Evolutionary conservation across 768 basidiomycete genomes (phyloP), one percentile per base, ranked within the genome.

Genomic region (Epithele typhae): DNA sequence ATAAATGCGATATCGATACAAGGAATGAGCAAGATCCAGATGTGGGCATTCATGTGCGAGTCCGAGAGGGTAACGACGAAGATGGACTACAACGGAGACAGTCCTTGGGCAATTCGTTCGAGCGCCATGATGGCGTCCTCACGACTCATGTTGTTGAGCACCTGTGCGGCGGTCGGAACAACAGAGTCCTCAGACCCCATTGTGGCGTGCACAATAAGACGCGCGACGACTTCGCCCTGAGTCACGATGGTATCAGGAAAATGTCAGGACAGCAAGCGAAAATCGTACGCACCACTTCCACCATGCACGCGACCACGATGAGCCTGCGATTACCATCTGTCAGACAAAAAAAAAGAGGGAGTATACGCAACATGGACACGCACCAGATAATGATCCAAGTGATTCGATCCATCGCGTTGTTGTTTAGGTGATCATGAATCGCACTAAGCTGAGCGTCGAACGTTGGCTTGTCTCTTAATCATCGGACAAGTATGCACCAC

Each of bases 361-460:
- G 30, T n/a, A n/a, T n/a, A n/a, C n/a, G 51, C 51, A 39, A 59
- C 22, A 59, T 66, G 33, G 59, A 76, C 18, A 8, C 18, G 5
- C 23, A 77, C 79, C 80, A 82, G 56, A 84, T 84, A 37, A 84
- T 74, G 51, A 84, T 80, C 81, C 81, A 81, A 3, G 93, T 96
- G 58, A 95, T 92, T 21, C 91, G 77, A 48, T 88, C 85, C 87
- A 93, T 94, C 10, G 88, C 89, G 39, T 76, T 80, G 52, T 87
- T 87, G 58, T 95, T 95, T 43, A 96, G 66, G 59, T 95, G 92
- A 55, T 95, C 91, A 57, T 96, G 93, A 54, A 96, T 94, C 36
- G 87, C 87, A 54, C 91, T 88, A 51, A 94, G 73, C 90, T 93
- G 49, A 2, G 38, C 3, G 3, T 17, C 5, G 24, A 5, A 14